Evolutionary conservation across 2,329 filamentous ascomycete species (phyloP), one percentile per base, ranked within the genome.

Genomic region (Botrytis cinerea): DNA sequence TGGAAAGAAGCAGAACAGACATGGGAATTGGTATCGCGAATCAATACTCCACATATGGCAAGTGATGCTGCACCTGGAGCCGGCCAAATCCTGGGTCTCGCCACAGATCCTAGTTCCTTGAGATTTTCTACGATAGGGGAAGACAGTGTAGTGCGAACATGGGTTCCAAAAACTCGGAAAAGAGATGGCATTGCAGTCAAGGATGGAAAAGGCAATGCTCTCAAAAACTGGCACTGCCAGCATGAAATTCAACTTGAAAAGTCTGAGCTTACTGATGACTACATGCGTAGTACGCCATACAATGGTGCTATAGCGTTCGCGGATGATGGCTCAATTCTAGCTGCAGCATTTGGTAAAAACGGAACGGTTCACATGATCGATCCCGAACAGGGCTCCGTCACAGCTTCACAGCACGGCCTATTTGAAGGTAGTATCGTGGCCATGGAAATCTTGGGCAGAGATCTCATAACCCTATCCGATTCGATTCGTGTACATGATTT

Each of bases 71-170:
- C 89, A 18, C 81, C 83, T 10, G 82, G 82, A 40, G 83, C 87
- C 48, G 86, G 86, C 62, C 84, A 86, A 7, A 87, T 98, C 2
- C 87, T 97, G 46, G 92, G 91, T 77, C 85, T 98, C 9, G 89
- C 89, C 4, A 87, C 92, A 25, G 91, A 95, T 75, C 92, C 93
- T 5, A 86, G 84, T 5, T 87, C 87, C 12, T 84, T 88, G 67
- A 90, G 91, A 64, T 98, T 98, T 81, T 93, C 93, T 14, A 97
- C 95, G 1, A 86, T 97, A 57, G 96, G 95, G 51, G 89, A 91
- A 72, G 95, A 99, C 80, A 91, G 90, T 18, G 84, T 89, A 35
- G 88, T 97, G 54, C 90, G 93, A 57, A 85, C 96, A 66, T 99
- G 96, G 96, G 88, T 88, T n/a, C 90, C 93, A 18, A 92, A 89